Evolutionary conservation across 1,139 yeast species (phyloP).

Genomic region (Nakaseomyces kungkrabaensis): DNA sequence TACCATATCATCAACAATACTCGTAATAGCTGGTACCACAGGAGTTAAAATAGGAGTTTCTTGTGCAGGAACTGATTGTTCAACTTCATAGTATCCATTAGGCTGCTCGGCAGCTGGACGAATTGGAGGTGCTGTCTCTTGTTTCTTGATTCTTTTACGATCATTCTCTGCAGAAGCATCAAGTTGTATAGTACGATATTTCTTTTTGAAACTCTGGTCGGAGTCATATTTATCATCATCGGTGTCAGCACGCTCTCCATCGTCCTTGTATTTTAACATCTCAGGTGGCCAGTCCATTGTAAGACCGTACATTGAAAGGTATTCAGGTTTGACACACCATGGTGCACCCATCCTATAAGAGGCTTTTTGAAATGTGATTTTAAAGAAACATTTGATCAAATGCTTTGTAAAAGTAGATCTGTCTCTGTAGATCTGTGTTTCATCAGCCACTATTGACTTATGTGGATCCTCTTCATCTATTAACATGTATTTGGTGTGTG

Average conservation of each 20-base stretch:
- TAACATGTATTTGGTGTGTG: constrained; percentile 64
- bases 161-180: constrained; percentile 8
- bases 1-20: constrained; percentile 30
- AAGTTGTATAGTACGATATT: constrained; percentile 5
- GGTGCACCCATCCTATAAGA: constrained; percentile 88
- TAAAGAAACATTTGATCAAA: constrained; percentile 79
- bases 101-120: constrained; percentile 1
- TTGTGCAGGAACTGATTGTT: constrained; percentile 6
- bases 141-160: constrained; percentile 9
- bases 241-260: constrained; percentile 8
- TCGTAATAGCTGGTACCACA: constrained; percentile 18
- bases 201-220: constrained; percentile 10
- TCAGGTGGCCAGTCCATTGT: constrained; percentile 29
- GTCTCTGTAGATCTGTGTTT: constrained; percentile 66
- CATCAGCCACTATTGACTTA: constrained; percentile 64
- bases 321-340: constrained; percentile 85
- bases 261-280: constrained; percentile 26
- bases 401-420: constrained; percentile 83
- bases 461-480: constrained; percentile 37
- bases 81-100: background rate
- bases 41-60: constrained; percentile 3
- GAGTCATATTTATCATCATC: constrained; percentile 4
- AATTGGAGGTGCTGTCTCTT: constrained; percentile 6
- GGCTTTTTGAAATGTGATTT: constrained; percentile 64
- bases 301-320: constrained; percentile 34